Evolutionary conservation across 1,284 basidiomycete species (phyloP).

Genomic region (Malassezia pachydermatis): DNA sequence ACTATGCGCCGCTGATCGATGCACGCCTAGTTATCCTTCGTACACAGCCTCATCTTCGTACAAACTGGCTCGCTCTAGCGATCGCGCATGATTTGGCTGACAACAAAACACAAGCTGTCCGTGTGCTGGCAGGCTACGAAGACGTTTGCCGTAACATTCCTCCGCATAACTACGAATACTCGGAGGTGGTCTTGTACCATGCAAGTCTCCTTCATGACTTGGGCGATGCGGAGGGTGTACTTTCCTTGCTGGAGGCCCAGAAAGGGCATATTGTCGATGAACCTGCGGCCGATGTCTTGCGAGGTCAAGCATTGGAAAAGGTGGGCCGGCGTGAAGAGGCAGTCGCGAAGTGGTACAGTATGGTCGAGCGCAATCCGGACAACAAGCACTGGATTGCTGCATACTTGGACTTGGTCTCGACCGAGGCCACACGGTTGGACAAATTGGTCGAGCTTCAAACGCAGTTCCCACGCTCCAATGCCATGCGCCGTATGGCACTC

Average conservation of each 20-base stretch:
- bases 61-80: constrained; percentile 82
- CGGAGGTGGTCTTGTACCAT: constrained; percentile 74
- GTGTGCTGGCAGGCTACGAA: constrained; percentile 60
- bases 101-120: constrained; percentile 62
- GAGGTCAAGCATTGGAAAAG: constrained; percentile 53
- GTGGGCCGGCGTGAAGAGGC: constrained; percentile 59
- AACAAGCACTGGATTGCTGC: constrained; percentile 63
- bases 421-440: constrained; percentile 17
- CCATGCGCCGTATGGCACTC: constrained; percentile 33
- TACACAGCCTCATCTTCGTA: constrained; percentile 69
- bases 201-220: constrained; percentile 67
- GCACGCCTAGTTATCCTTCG: constrained; percentile 71
- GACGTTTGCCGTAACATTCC: constrained; percentile 35
- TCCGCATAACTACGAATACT: constrained; percentile 57
- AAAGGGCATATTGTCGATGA: constrained; percentile 46
- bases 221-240: constrained; percentile 52
- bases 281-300: constrained; percentile 22
- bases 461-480: constrained; percentile 29
- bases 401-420: constrained; percentile 57
- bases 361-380: constrained; percentile 80
- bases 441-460: constrained; percentile 23
- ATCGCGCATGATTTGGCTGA: constrained; percentile 78
- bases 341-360: constrained; percentile 63
- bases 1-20: constrained; percentile 69
- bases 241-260: constrained; percentile 30